Base-by-base conservation (phyloP, 345 rosid species). In the Lepidium sativum region DNA sequence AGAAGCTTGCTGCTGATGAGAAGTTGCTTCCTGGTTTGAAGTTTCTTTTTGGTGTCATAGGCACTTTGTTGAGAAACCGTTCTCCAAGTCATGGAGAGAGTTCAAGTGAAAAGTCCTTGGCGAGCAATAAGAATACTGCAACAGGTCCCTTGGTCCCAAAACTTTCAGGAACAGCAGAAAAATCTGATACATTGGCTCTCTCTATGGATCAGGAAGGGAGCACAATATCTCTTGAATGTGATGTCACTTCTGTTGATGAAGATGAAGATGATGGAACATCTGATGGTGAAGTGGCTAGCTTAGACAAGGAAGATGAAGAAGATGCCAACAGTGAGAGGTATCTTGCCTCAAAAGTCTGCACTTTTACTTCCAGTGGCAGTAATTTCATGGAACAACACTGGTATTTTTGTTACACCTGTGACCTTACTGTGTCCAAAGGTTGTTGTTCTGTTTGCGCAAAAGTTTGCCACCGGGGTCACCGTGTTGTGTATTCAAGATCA, bases 371-470 rank as follows among this genome's bases (percentile, higher is more conserved):
- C 60, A 94, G 99, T 73, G 99, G 99, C 59, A 94, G 91, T 81
- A 94, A 90, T 76, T 94, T 90, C 75, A 94, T 88, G 97, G 99
- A 94, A 70, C 99, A 94, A 54, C 99, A 94, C 72, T 94, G 99
- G 99, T 94, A 94, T 65, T 94, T 94, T 71, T 94, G 99, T 78
- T 94, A 94, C 76, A 94, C 99, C n/a, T 94, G 99, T 80, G 99
- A 94, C 76, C 85, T 94, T 64, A 86, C 94, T 11, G 96, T 86
- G 58, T 83, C 97, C 50, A 94, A 94, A 79, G 99, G 99, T 41
- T 94, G 99, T 72, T 94, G 99, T 73, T 94, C 99, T 67, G 88
- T 90, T 16, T 94, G 99, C 41, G 97, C 99, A 68, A 94, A 90
- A 82, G 97, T 94, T 73, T 94, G 99, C 74, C 99, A 94, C 79